Conservation (phyloP, 164 flowering plant species). For the Tetracentron sinense region DNA sequence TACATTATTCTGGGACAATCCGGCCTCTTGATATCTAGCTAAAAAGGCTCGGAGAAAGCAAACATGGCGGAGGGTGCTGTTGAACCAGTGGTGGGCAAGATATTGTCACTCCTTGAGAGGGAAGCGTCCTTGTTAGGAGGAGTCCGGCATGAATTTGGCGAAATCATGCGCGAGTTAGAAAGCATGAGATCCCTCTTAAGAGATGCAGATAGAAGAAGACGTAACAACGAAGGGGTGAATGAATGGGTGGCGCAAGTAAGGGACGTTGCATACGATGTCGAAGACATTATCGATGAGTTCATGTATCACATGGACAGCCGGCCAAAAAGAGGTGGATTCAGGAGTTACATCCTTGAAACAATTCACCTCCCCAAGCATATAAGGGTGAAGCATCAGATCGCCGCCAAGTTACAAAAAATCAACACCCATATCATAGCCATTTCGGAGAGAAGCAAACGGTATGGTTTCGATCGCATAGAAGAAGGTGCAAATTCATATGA, state of each 20-base stretch:
- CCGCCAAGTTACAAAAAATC: background rate
- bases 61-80: constrained; percentile 13
- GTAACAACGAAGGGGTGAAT: background rate
- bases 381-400: background rate
- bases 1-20: too few species aligned
- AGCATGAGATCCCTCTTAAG: constrained; percentile 17
- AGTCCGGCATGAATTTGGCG: background rate
- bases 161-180: constrained; percentile 12
- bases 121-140: constrained; percentile 3
- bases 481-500: background rate
- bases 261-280: constrained; percentile 15
- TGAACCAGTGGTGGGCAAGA: background rate
- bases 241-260: constrained; percentile 20
- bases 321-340: background rate
- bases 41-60: background rate
- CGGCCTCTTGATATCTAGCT: too few species aligned
- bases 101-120: background rate
- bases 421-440: constrained; percentile 1
- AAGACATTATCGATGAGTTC: constrained; percentile 20
- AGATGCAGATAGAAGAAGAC: constrained; percentile 19
- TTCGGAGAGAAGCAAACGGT: constrained; percentile 9
- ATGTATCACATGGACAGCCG: background rate
- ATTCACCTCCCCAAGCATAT: background rate
- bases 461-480: background rate
- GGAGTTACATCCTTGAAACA: background rate